Evolutionary conservation across 148 eudicot genomes (phyloP).

Genomic region (Heliamphora exappendiculata): DNA sequence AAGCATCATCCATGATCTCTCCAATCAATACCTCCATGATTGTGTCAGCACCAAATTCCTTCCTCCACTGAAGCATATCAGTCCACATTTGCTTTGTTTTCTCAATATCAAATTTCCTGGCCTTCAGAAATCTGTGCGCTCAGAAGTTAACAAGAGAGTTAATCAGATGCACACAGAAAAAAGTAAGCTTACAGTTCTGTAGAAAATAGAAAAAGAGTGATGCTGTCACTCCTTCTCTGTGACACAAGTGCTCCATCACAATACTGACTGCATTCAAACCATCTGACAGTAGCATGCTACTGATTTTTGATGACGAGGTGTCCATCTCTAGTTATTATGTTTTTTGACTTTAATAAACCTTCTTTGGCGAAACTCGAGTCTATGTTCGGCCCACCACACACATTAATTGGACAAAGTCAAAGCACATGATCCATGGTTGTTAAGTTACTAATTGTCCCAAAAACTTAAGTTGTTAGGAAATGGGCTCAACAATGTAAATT

Average conservation of each 20-base stretch:
- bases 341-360: too few species aligned
- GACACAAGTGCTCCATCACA: background rate
- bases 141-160: background rate
- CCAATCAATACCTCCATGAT: conserved; percentile 16
- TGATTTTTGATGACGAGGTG: too few species aligned
- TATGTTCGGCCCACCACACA: too few species aligned
- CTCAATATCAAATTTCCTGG: conserved; percentile 28
- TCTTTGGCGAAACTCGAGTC: too few species aligned
- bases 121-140: conserved; percentile 23
- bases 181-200: background rate
- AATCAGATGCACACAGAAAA: background rate
- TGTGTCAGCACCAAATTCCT: conserved; percentile 24
- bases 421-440: too few species aligned
- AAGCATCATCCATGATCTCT: background rate
- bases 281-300: background rate
- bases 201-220: background rate
- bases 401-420: too few species aligned
- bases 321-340: too few species aligned
- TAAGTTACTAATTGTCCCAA: too few species aligned
- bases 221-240: background rate
- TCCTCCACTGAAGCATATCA: conserved; percentile 27
- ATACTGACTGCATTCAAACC: background rate
- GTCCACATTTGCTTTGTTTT: conserved; percentile 29
- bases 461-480: too few species aligned
- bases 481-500: too few species aligned